A percentile compares a stretch with the other conserved stretches of the same genome.
phyloP scores from a whole-genome alignment of 1,139 yeast genomes.

The Diutina sp. region DNA sequence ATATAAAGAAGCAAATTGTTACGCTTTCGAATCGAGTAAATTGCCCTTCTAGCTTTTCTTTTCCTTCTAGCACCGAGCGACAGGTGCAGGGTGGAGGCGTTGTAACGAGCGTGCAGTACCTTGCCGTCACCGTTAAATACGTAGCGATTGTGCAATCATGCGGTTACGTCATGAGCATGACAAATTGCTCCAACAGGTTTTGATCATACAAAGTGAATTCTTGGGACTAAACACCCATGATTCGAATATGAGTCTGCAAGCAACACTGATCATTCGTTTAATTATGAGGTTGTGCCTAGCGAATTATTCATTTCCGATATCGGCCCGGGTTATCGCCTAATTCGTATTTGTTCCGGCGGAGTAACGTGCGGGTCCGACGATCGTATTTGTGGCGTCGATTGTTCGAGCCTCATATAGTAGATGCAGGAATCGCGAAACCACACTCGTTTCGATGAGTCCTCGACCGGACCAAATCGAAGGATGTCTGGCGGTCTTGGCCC shows the following conservation, averaged over 20 bases:
- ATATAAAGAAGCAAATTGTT: background rate
- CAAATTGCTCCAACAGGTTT: background rate
- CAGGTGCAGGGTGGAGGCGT: background rate
- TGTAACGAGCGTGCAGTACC: background rate
- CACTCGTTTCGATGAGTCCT: background rate
- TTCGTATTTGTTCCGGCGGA: background rate
- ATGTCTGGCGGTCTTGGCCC: background rate
- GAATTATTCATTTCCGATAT: background rate
- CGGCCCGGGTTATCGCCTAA: background rate
- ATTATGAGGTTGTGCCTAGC: background rate
- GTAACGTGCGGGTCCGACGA: background rate
- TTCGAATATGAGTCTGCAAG: background rate
- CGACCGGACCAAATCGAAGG: background rate
- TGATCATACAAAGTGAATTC: background rate
- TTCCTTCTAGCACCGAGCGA: background rate
- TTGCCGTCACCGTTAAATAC: background rate
- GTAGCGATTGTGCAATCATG: background rate
- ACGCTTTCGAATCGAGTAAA: background rate
- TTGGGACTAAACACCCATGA: background rate
- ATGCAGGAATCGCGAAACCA: background rate
- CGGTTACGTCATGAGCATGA: background rate
- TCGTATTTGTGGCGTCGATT: background rate
- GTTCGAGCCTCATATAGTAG: background rate
- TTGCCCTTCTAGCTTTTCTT: background rate
- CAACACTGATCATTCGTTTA: background rate